Evolutionary conservation across 2,329 filamentous ascomycete genomes (phyloP).

Genomic region (Stachybotrys chartarum): DNA sequence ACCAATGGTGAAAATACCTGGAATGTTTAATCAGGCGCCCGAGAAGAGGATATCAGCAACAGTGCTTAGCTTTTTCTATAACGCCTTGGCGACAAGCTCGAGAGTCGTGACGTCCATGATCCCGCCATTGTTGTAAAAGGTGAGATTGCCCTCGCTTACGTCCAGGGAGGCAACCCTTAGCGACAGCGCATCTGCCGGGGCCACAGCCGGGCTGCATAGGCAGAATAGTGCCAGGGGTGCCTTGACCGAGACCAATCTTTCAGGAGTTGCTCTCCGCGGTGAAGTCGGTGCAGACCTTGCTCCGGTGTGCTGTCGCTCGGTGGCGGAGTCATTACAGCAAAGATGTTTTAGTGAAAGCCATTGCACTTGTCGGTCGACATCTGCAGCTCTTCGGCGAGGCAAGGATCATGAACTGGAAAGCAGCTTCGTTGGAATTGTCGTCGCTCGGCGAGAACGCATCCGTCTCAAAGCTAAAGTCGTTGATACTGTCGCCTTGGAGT

Average conservation of each 20-base stretch:
- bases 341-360: slow-evolving; percentile 36
- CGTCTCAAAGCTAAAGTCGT: slow-evolving; percentile 20
- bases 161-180: slow-evolving; percentile 14
- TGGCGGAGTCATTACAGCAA: slow-evolving; percentile 22
- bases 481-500: slow-evolving; percentile 13
- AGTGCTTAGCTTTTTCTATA: slow-evolving; percentile 11
- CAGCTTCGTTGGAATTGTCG: slow-evolving; percentile 18
- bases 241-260: slow-evolving; percentile 26
- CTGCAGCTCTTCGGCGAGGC: slow-evolving; percentile 22
- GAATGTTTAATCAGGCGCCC: slow-evolving; percentile 18
- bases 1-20: slow-evolving; percentile 21
- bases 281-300: slow-evolving; percentile 28
- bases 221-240: slow-evolving; percentile 28
- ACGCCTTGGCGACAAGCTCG: slow-evolving; percentile 13
- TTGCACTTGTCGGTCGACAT: slow-evolving; percentile 30
- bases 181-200: slow-evolving; percentile 30
- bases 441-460: slow-evolving; percentile 17
- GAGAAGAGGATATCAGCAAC: slow-evolving; percentile 16
- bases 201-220: slow-evolving; percentile 33
- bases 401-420: slow-evolving; percentile 25
- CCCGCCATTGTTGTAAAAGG: slow-evolving; percentile 16
- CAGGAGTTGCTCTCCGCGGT: slow-evolving; percentile 26
- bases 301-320: slow-evolving; percentile 21
- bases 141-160: slow-evolving; percentile 16
- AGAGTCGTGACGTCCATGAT: slow-evolving; percentile 15